Evolutionary conservation across 331 rosid genomes (phyloP).

Genomic region (Rosa hybrid): DNA sequence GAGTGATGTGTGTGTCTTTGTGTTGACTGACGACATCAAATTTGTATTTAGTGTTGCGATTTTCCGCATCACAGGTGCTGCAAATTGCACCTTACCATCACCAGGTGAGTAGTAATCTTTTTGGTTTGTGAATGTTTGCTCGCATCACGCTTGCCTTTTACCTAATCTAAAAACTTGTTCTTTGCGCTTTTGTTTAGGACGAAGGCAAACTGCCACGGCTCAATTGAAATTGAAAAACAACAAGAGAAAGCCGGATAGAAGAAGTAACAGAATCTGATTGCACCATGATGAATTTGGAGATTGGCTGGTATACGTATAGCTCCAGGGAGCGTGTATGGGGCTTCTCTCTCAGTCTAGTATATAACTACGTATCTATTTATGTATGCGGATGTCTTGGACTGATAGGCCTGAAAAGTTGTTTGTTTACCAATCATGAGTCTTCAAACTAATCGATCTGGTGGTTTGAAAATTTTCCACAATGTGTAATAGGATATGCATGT

Average conservation of each 20-base stretch:
- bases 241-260: background rate
- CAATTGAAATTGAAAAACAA: background rate
- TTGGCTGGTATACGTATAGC: background rate
- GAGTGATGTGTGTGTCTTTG: conserved; percentile 41
- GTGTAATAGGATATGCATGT: too few species aligned
- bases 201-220: background rate
- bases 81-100: background rate
- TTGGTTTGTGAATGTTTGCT: background rate
- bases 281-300: background rate
- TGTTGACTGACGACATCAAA: conserved; percentile 14
- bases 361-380: background rate
- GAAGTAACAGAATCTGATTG: background rate
- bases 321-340: background rate
- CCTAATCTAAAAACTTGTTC: background rate
- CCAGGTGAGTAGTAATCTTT: background rate
- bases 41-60: background rate
- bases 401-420: background rate
- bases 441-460: background rate
- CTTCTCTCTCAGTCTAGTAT: background rate
- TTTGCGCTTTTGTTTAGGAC: background rate
- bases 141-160: background rate
- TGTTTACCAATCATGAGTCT: background rate
- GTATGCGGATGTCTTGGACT: background rate
- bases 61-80: background rate
- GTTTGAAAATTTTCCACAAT: too few species aligned